Base-by-base conservation (phyloP, 2,329 filamentous ascomycete genomes). In the Penicillium olsonii region DNA sequence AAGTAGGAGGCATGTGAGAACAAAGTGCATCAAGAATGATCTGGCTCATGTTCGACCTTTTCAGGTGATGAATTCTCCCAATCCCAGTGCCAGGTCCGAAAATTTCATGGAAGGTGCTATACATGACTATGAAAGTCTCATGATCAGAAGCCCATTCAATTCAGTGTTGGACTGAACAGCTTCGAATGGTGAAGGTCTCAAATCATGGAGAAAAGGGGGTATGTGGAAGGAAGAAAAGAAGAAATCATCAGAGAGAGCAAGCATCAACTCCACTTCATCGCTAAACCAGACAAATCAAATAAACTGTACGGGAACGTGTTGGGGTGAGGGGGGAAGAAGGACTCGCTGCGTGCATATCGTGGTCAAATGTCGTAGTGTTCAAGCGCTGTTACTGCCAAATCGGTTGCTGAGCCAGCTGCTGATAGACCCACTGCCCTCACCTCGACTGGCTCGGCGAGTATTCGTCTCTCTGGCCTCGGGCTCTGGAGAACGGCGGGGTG, bases 331-430 rank as follows among this genome's bases (percentile, higher is more conserved):
- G 18, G 38, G 19, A 29, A 29, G 5, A 22, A 26, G 33, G 29
- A 15, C 35, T 20, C 42, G 34, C 41, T 44, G 17, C 26, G 22
- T 52, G 43, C 17, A 39, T 47, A 54, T 56, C 26, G 33, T 45
- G 33, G 20, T 8, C 24, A 40, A 31, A 33, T 31, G 15, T 37
- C 20, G 20, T 33, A 42, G 14, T 20, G 49, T 17, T 53, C 37
- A 47, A 17, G 47, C 5, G 29, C 35, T n/a, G n/a, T n/a, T 50
- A 20, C 50, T 54, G n/a, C 59, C 55, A 39, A 61, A 52, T 14
- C 58, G 55, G 19, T 50, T 59, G 50, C 61, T 59, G 20, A 68
- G 51, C 65, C 66, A 68, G 24, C 53, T 57, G 12, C 58, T 52
- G 3, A 68, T 41, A n/a, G 63, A 63, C 14, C 60, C 56, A n/a